phyloP scores from a whole-genome alignment of 768 basidiomycete species.

The Pleurotus ostreatus region DNA sequence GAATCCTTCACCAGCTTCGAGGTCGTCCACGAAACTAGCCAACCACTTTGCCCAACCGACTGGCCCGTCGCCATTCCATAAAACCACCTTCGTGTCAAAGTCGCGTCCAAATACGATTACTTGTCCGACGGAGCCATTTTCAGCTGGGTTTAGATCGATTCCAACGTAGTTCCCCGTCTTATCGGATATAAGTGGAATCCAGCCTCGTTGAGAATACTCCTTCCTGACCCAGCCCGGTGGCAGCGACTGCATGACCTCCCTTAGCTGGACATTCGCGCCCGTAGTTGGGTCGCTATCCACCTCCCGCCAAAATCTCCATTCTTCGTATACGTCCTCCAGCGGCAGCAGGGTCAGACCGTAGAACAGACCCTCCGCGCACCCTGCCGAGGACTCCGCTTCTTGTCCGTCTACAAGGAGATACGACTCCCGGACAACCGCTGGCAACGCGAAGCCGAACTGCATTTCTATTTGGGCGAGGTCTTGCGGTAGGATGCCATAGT shows the following conservation, averaged over 20 bases:
- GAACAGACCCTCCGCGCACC: slow-evolving; percentile 88
- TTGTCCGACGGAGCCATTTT: slow-evolving; percentile 76
- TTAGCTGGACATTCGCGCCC: slow-evolving; percentile 71
- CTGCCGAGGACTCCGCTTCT: slow-evolving; percentile 84
- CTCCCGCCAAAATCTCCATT: slow-evolving; percentile 96
- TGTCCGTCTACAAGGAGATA: slow-evolving; percentile 90
- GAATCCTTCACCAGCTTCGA: slow-evolving; percentile 87
- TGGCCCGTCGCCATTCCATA: slow-evolving; percentile 87
- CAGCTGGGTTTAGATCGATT: slow-evolving; percentile 86
- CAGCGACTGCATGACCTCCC: slow-evolving; percentile 80
- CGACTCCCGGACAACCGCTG: slow-evolving; percentile 85
- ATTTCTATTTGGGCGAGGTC: slow-evolving; percentile 81
- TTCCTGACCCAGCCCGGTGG: slow-evolving; percentile 86
- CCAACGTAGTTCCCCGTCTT: slow-evolving; percentile 96
- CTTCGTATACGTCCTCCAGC: slow-evolving; percentile 88
- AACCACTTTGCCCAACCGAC: slow-evolving; percentile 96
- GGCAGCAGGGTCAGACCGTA: slow-evolving; percentile 93
- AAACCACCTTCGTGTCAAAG: slow-evolving; percentile 95
- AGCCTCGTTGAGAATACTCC: slow-evolving; percentile 91
- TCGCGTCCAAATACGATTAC: slow-evolving; percentile 99
- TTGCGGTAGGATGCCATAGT: slow-evolving; percentile 79
- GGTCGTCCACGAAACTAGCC: slow-evolving; percentile 83
- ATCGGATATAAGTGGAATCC: slow-evolving; percentile 94
- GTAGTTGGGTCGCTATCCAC: slow-evolving; percentile 87
- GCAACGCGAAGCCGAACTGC: slow-evolving; percentile 81